Percentiles rank a stretch among this genome's conserved stretches.
These are phyloP conservation scores for Cantharellus anzutake DNA, from an alignment of 768 basidiomycete species.

Conservation along the genomic window DNA sequence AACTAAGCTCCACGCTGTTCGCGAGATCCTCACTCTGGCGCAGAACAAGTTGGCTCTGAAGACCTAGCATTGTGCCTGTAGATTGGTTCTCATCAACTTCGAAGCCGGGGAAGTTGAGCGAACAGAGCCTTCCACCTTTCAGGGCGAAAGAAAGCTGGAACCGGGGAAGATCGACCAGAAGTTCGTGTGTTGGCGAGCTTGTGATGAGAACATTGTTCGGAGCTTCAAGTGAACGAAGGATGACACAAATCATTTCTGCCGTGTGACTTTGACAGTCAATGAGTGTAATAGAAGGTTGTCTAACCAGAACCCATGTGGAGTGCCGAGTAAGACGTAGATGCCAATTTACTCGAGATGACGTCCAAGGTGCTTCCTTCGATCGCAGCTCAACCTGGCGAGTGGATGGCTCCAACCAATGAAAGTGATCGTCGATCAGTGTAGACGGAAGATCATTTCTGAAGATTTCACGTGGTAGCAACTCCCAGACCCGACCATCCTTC, in stretches of 20 bases:
- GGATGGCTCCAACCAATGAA: background rate
- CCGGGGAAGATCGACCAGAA: too few species aligned
- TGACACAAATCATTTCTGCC: too few species aligned
- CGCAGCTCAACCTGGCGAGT: background rate
- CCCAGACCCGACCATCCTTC: background rate
- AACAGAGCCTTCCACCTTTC: too few species aligned
- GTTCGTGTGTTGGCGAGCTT: too few species aligned
- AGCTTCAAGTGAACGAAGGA: too few species aligned
- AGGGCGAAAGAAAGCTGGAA: too few species aligned
- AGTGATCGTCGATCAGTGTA: background rate
- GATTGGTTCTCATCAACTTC: background rate
- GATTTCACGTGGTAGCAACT: background rate
- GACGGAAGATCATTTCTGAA: background rate
- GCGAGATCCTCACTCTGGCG: background rate
- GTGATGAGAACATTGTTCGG: too few species aligned
- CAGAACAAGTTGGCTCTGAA: background rate
- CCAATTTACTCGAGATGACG: background rate
- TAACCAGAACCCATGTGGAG: too few species aligned
- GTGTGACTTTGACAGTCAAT: too few species aligned
- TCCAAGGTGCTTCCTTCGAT: background rate
- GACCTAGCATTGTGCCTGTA: background rate
- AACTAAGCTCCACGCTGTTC: too few species aligned
- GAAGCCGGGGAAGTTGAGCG: too few species aligned
- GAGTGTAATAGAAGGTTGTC: too few species aligned
- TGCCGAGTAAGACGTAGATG: background rate